Conservation (phyloP, 1,284 basidiomycete genomes). For the Cryptococcus neoformans region DNA sequence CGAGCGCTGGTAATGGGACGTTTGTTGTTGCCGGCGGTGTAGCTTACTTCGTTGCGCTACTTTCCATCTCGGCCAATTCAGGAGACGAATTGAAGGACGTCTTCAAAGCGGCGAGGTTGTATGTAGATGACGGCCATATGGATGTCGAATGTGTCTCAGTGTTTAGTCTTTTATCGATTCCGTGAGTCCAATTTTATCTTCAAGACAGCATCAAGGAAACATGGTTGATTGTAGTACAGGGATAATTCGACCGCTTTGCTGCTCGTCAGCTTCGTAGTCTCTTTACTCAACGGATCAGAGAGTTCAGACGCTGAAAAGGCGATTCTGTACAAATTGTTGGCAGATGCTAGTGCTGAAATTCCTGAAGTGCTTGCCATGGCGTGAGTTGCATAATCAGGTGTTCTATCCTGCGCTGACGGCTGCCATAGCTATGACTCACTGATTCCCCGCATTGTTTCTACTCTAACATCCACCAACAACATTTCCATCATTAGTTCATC, state of each 20-base stretch:
- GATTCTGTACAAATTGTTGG: conserved; percentile 70
- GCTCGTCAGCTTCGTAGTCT: conserved; percentile 68
- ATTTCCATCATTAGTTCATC: conserved; percentile 66
- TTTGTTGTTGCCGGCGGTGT: conserved; percentile 60
- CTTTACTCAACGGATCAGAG: conserved; percentile 67
- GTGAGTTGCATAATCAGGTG: conserved; percentile 54
- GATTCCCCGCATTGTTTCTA: conserved; percentile 73
- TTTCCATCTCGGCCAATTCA: conserved; percentile 64
- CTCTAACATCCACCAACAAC: conserved; percentile 69
- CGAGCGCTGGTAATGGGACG: conserved; percentile 38
- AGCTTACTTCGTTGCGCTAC: conserved; percentile 75
- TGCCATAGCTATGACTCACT: conserved; percentile 66
- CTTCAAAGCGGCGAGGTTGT: conserved; percentile 61
- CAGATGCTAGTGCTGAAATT: conserved; percentile 66
- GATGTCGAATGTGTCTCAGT: conserved; percentile 53
- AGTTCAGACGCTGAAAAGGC: conserved; percentile 77
- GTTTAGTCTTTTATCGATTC: conserved; percentile 50
- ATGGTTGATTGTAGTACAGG: conserved; percentile 11
- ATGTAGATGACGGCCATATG: conserved; percentile 53
- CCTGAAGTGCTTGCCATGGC: conserved; percentile 71
- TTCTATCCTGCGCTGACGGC: neutral
- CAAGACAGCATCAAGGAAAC: neutral
- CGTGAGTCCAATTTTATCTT: conserved; percentile 24
- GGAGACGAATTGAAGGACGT: conserved; percentile 58
- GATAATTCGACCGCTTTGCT: conserved; percentile 68